A percentile compares a stretch with the other conserved stretches of the same genome.
phyloP scores from a whole-genome alignment of 345 rosid species.

The Iberis pinnata region DNA sequence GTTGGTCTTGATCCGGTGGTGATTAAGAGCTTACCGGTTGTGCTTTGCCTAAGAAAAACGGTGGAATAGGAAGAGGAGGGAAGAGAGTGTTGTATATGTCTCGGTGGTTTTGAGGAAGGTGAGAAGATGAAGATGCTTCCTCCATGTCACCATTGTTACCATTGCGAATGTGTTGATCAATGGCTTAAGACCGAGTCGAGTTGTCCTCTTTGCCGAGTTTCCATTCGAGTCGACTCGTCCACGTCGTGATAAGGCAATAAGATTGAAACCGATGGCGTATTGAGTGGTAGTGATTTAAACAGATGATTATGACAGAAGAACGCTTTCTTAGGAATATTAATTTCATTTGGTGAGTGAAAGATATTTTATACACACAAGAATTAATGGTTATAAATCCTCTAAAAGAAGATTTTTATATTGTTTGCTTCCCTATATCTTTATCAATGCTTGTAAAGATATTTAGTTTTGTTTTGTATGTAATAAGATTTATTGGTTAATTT shows the following conservation, averaged over 20 bases:
- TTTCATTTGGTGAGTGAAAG: neutral
- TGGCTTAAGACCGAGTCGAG: constrained; percentile 60
- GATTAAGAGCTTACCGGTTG: constrained; percentile 24
- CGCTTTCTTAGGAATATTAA: constrained; percentile 6
- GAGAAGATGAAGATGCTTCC: constrained; percentile 68
- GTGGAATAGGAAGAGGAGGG: constrained; percentile 23
- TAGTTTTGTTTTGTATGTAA: neutral
- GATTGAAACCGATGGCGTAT: constrained; percentile 12
- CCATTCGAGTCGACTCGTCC: constrained; percentile 27
- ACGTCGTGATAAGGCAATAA: too few relatives aligned
- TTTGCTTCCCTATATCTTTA: neutral
- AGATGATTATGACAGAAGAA: too few relatives aligned
- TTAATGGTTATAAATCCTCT: constrained; percentile 12
- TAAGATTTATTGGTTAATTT: too few relatives aligned
- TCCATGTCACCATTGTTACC: constrained; percentile 51
- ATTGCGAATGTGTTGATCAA: constrained; percentile 56
- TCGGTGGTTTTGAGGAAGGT: constrained; percentile 58
- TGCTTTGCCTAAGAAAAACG: constrained; percentile 14
- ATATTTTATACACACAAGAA: constrained; percentile 11
- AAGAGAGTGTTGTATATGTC: constrained; percentile 66
- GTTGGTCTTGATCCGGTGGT: constrained; percentile 21
- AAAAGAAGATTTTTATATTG: neutral
- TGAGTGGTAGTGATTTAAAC: constrained; percentile 18
- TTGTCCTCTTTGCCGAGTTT: constrained; percentile 68
- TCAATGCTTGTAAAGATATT: constrained; percentile 7